phyloP scores from a whole-genome alignment of 305 asterid genomes.

The Fraxinus paxiana region DNA sequence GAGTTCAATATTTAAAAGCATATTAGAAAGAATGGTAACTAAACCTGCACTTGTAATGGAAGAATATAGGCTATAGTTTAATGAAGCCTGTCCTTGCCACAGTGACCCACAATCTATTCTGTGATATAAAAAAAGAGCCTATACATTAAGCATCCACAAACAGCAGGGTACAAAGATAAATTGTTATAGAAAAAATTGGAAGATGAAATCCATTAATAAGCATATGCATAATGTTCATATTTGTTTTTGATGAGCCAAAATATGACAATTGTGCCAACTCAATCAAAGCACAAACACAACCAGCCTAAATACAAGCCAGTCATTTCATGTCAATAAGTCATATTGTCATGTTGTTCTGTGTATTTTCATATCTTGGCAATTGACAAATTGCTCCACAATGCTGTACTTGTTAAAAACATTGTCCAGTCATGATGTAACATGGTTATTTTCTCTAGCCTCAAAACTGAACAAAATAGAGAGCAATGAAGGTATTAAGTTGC shows the following conservation, averaged over 20 bases:
- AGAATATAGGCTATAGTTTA: slow-evolving; percentile 34
- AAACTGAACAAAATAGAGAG: not conserved
- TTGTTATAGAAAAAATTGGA: not conserved
- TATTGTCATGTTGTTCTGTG: not conserved
- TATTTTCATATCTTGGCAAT: not conserved
- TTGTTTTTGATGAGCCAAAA: not conserved
- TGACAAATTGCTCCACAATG: not conserved
- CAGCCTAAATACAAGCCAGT: not conserved
- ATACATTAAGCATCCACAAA: slow-evolving; percentile 16
- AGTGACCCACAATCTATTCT: slow-evolving; percentile 40
- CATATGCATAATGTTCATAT: not conserved
- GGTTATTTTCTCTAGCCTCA: not conserved
- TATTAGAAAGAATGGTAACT: not conserved
- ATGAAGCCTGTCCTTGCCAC: slow-evolving; percentile 36
- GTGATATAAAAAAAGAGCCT: slow-evolving; percentile 9
- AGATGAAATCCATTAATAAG: not conserved
- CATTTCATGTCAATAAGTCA: not conserved
- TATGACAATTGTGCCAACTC: not conserved
- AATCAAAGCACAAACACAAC: not conserved
- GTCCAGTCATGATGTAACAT: not conserved
- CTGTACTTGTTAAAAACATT: not conserved
- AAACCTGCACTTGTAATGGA: slow-evolving; percentile 62
- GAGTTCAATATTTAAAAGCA: not conserved
- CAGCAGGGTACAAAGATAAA: not conserved
- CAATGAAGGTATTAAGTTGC: not conserved